Conservation (phyloP, 2,329 filamentous ascomycete genomes). For the Cordyceps fumosorosea region DNA sequence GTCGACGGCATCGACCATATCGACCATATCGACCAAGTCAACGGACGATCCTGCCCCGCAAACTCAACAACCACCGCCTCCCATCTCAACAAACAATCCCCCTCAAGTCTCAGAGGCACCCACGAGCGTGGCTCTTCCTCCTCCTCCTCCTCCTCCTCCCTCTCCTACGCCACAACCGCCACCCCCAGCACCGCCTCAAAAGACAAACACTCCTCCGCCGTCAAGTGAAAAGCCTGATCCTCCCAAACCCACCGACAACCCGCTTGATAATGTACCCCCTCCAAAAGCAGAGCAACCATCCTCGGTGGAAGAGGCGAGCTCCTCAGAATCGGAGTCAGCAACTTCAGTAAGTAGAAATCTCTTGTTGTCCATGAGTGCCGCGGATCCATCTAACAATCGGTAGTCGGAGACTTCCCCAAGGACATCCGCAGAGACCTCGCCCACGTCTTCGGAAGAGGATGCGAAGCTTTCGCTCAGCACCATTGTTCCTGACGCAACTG, state of each 20-base stretch:
- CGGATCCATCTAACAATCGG: neutral
- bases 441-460: neutral
- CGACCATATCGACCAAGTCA: neutral
- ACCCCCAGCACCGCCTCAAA: neutral
- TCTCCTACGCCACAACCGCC: neutral
- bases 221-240: neutral
- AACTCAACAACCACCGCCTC: neutral
- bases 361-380: too few species aligned
- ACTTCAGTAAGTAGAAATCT: neutral
- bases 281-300: constrained; percentile 8
- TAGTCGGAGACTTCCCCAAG: neutral
- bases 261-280: constrained; percentile 3
- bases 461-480: constrained; percentile 1
- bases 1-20: neutral
- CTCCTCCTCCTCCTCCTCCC: neutral
- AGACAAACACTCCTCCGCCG: neutral
- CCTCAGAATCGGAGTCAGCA: neutral
- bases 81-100: neutral
- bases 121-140: neutral
- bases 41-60: neutral
- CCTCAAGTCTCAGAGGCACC: neutral
- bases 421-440: neutral
- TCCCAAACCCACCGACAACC: neutral
- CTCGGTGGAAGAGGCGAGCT: neutral
- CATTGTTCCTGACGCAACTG: neutral